Evolutionary conservation across 768 basidiomycete species (phyloP).

Genomic region (Kwoniella bestiolae): DNA sequence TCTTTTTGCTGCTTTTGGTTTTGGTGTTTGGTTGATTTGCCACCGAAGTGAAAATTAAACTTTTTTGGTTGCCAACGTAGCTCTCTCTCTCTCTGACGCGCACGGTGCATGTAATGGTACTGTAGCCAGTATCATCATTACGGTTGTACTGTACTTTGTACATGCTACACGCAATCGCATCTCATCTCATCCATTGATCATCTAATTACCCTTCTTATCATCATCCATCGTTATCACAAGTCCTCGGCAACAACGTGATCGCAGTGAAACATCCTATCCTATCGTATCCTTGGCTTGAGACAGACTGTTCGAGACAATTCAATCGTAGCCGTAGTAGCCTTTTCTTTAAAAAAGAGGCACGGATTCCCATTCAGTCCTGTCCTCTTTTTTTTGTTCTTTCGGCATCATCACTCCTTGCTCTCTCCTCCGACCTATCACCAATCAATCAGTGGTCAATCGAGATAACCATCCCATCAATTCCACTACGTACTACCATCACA

Average conservation of each 20-base stretch:
- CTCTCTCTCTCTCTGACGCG: not conserved
- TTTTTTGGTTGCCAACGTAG: not conserved
- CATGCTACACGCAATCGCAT: not conserved
- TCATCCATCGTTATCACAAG: not conserved
- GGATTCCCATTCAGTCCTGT: slow-evolving; percentile 1
- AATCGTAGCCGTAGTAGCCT: not conserved
- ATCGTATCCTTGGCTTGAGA: not conserved
- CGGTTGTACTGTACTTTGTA: too few relatives aligned
- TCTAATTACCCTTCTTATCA: not conserved
- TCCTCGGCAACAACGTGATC: not conserved
- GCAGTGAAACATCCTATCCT: not conserved
- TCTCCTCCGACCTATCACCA: slow-evolving; percentile 1
- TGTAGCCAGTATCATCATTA: too few relatives aligned
- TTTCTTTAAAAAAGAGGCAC: not conserved
- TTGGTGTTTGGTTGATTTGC: not conserved
- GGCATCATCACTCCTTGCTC: not conserved
- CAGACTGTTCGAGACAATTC: not conserved
- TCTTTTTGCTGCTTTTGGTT: not conserved
- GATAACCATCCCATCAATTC: slow-evolving; percentile 4
- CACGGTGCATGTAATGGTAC: too few relatives aligned
- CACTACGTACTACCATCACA: not conserved
- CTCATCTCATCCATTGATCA: not conserved
- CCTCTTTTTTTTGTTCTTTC: not conserved
- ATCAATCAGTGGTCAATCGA: slow-evolving; percentile 1
- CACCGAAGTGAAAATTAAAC: not conserved